A percentile compares a stretch with the other conserved stretches of the same genome.
Evolutionary conservation across 345 rosid genomes (phyloP).

Genomic region (Linum usitatissimum): DNA sequence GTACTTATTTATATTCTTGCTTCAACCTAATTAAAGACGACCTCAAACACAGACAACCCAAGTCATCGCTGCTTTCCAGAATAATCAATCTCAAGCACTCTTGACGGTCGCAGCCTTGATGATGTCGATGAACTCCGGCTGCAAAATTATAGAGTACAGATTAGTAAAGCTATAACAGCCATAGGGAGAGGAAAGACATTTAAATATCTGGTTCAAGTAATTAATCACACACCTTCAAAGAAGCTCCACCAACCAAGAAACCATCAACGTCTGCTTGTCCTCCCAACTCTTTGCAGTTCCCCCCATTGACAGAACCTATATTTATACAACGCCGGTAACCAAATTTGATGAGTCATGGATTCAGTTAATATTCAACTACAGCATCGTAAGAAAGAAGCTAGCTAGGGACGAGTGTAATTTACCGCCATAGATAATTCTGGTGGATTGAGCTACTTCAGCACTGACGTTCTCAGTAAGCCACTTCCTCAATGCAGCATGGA

Average conservation of each 20-base stretch:
- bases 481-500: conserved; percentile 54
- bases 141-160: background rate
- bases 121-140: conserved; percentile 63
- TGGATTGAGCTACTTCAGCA: conserved; percentile 44
- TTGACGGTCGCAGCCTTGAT: conserved; percentile 49
- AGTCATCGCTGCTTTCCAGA: background rate
- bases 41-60: background rate
- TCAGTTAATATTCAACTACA: background rate
- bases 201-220: background rate
- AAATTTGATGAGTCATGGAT: background rate
- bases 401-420: background rate
- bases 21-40: background rate
- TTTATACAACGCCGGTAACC: background rate
- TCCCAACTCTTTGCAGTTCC: conserved; percentile 55
- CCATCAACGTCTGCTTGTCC: conserved; percentile 58
- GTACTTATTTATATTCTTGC: background rate
- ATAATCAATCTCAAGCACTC: conserved; percentile 21
- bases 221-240: conserved; percentile 38
- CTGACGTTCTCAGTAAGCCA: conserved; percentile 51
- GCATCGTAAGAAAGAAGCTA: background rate
- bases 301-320: conserved; percentile 58
- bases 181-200: background rate
- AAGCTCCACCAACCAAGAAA: conserved; percentile 78
- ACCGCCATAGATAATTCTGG: conserved; percentile 77
- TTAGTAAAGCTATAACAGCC: background rate